Evolutionary conservation across 164 flowering plant species (phyloP).

Genomic region (Pachysandra terminalis): DNA sequence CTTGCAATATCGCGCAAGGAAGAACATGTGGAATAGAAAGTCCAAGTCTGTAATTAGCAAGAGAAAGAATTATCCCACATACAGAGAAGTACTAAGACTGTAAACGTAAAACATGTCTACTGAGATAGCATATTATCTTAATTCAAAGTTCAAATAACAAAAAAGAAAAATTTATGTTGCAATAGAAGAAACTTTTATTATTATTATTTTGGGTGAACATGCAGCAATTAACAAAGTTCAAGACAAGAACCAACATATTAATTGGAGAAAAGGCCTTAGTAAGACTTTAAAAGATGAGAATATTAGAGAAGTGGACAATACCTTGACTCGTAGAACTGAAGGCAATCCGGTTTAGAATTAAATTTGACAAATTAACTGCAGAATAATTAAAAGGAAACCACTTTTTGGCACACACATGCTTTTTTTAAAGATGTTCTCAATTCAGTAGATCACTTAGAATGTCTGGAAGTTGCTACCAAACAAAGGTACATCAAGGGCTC

Average conservation of each 20-base stretch:
- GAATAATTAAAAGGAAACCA: too few relatives aligned
- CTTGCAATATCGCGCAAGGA: slow-evolving; percentile 98
- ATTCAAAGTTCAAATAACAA: neutral
- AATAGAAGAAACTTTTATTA: too few relatives aligned
- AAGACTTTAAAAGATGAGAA: neutral
- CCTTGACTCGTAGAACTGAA: too few relatives aligned
- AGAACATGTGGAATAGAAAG: slow-evolving; percentile 98
- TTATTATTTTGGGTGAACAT: too few relatives aligned
- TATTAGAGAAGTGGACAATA: neutral
- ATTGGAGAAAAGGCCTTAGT: neutral
- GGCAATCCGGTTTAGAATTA: too few relatives aligned
- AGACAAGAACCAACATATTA: too few relatives aligned
- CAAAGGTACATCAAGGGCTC: too few relatives aligned
- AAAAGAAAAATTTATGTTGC: neutral
- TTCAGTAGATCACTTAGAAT: too few relatives aligned
- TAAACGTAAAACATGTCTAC: neutral
- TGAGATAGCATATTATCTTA: neutral
- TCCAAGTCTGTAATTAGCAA: slow-evolving; percentile 74
- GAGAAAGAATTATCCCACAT: slow-evolving; percentile 6
- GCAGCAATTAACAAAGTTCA: neutral
- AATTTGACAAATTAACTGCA: too few relatives aligned
- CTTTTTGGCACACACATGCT: too few relatives aligned
- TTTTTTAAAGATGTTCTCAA: too few relatives aligned
- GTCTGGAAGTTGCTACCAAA: too few relatives aligned
- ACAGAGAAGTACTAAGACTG: neutral